These are phyloP conservation scores for Lipomyces yamanashiensis DNA, from an alignment of 805 yeast genomes.

Conservation along the genomic window DNA sequence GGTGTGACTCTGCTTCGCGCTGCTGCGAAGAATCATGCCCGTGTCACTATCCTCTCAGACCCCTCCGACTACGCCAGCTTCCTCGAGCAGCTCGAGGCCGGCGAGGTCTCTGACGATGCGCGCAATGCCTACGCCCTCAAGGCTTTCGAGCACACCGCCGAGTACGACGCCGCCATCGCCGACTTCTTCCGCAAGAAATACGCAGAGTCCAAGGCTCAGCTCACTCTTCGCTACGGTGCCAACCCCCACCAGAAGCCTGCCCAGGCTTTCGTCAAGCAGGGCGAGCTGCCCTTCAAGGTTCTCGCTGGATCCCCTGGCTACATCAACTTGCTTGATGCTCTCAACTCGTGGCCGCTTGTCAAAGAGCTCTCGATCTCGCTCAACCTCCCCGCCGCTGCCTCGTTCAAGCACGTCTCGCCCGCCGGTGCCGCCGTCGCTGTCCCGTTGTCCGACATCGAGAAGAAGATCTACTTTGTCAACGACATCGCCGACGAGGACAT, in stretches of 20 bases:
- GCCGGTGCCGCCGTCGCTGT: constrained; percentile 98
- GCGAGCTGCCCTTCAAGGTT: constrained; percentile 92
- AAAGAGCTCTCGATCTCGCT: constrained; percentile 93
- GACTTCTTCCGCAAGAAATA: constrained; percentile 98
- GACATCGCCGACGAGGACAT: constrained; percentile 82
- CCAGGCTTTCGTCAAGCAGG: constrained; percentile 87
- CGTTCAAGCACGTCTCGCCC: constrained; percentile 98
- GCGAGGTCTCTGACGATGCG: constrained; percentile 72
- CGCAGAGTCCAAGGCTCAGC: constrained; percentile 84
- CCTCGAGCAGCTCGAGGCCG: constrained; percentile 72
- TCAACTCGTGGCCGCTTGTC: constrained; percentile 98
- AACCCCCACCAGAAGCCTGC: constrained; percentile 99
- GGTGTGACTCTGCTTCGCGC: constrained; percentile 97
- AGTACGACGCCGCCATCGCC: constrained; percentile 92
- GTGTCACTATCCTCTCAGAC: constrained; percentile 94
- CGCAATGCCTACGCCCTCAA: constrained; percentile 80
- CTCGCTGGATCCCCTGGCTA: constrained; percentile 96
- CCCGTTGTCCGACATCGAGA: constrained; percentile 88
- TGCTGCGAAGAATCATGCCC: constrained; percentile 96
- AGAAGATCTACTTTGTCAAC: constrained; percentile 91
- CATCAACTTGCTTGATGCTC: constrained; percentile 93
- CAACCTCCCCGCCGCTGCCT: constrained; percentile 97
- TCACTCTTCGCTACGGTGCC: constrained; percentile 96
- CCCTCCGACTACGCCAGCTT: constrained; percentile 91
- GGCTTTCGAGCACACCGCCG: constrained; percentile 98